Conservation (phyloP, 495 filamentous ascomycete genomes). For the Penicillium arizonense region DNA sequence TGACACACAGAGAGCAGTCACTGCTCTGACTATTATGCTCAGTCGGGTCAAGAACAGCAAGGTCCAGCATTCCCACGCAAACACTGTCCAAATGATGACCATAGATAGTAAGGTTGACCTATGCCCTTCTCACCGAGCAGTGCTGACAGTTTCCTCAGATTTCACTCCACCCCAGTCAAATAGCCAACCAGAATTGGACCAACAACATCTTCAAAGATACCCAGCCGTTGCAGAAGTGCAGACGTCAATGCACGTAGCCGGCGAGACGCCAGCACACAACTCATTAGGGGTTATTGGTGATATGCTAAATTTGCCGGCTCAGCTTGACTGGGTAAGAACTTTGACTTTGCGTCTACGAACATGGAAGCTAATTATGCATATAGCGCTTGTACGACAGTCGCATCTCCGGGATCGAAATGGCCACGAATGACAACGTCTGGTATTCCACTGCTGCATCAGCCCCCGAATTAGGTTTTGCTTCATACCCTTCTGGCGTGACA, state of each 20-base stretch:
- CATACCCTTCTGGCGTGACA: background rate
- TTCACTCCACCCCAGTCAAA: slow-evolving; percentile 1
- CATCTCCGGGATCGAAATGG: slow-evolving; percentile 13
- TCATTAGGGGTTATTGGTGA: slow-evolving; percentile 52
- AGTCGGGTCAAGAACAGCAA: slow-evolving; percentile 54
- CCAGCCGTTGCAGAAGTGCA: background rate
- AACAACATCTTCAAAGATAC: slow-evolving; percentile 8
- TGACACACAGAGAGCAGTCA: slow-evolving; percentile 77
- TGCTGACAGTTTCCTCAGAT: slow-evolving; percentile 5
- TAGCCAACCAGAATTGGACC: background rate
- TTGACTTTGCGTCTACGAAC: background rate
- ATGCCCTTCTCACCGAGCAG: background rate
- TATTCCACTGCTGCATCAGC: background rate
- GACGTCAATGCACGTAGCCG: background rate
- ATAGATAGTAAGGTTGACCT: slow-evolving; percentile 23
- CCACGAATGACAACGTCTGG: slow-evolving; percentile 20
- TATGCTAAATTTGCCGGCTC: slow-evolving; percentile 48
- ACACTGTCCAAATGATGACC: slow-evolving; percentile 16
- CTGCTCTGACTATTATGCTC: slow-evolving; percentile 72
- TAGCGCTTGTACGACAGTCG: slow-evolving; percentile 25
- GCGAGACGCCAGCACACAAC: slow-evolving; percentile 25
- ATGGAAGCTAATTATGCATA: background rate
- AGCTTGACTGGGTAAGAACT: slow-evolving; percentile 72
- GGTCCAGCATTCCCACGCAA: slow-evolving; percentile 16
- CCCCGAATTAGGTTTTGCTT: slow-evolving; percentile 3